These are phyloP conservation scores for Pythium angustatum DNA, from an alignment of 352 stramenopile species.

Conservation along the genomic window DNA sequence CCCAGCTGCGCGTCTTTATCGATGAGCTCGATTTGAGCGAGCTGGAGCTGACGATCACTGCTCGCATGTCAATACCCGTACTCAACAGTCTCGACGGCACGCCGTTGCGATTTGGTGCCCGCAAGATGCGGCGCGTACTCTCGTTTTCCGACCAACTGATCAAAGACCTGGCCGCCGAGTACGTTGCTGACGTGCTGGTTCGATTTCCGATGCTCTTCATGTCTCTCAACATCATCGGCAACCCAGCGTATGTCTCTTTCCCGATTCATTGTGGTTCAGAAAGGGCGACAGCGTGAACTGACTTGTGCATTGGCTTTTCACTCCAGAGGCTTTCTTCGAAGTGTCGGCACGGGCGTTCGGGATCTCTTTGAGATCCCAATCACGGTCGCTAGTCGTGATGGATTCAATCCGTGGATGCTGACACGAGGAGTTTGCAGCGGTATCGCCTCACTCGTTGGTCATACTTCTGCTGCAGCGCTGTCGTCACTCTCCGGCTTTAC, in stretches of 20 bases:
- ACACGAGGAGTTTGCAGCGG: conserved; percentile 71
- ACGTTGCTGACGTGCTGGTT: conserved; percentile 80
- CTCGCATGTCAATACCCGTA: conserved; percentile 72
- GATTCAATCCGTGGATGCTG: conserved; percentile 77
- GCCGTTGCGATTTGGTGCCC: conserved; percentile 57
- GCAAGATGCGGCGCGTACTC: conserved; percentile 70
- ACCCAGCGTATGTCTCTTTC: conserved; percentile 67
- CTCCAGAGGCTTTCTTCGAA: conserved; percentile 72
- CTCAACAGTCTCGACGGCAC: conserved; percentile 84
- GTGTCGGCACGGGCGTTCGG: conserved; percentile 63
- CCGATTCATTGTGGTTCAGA: not conserved
- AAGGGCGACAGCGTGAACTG: too few species aligned
- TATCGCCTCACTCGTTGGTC: conserved; percentile 69
- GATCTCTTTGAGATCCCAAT: conserved; percentile 81
- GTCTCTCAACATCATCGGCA: conserved; percentile 86
- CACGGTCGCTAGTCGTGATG: conserved; percentile 52
- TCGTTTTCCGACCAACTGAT: conserved; percentile 69
- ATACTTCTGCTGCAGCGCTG: conserved; percentile 66
- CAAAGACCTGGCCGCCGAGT: conserved; percentile 84
- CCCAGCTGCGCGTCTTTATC: conserved; percentile 64
- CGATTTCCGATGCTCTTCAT: conserved; percentile 76
- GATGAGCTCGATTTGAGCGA: conserved; percentile 56
- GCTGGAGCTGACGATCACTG: conserved; percentile 69
- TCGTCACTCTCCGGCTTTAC: conserved; percentile 79
- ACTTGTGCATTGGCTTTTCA: not conserved